Evolutionary conservation across 2,329 filamentous ascomycete species (phyloP), one percentile per base, ranked within the genome.

Genomic region (Verticillium dahliae): DNA sequence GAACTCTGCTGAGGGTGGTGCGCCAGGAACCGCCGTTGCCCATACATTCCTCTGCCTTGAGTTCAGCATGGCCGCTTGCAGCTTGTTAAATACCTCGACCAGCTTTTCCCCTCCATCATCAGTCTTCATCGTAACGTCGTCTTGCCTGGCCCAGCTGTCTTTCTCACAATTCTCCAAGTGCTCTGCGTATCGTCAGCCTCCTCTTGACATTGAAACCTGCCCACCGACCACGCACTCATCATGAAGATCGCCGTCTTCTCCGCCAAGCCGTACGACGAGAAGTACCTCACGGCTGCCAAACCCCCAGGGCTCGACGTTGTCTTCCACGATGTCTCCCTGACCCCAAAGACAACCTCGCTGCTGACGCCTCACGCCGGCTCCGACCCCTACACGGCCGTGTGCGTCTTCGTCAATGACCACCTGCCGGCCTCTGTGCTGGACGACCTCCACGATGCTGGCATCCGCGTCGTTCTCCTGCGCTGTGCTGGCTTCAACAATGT

Each of bases 401-500:
- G 87, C 73, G 83, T 85, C 67, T 90, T 90, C 67, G 87, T 90
- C 70, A 90, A 90, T 72, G 87, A 90, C 73, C 73, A 73, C 4
- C 75, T 88, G 22, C 74, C 78, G 60, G 77, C 72, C 5, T 69
- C 74, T 1, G 83, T 88, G 45, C 76, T 89, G 54, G 71, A 76
- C 22, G 73, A 75, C 0, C 80, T 89, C 9, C 74, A 80, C 60
- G 63, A 69, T 22, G 65, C 71, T 52, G 85, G 85, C 67, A 79
- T 87, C 55, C 78, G 78, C 57, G 84, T 83, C 59, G 78, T 90
- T 65, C 81, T 89, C 31, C 78, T 90, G 61, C 85, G 87, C 59
- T 90, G 87, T 72, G 87, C 87, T 1, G 87, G 87, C 61, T 88
- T 80, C 78, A 89, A 90, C 76, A 85, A 88, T 67, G 82, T 90